Evolutionary conservation across 2,329 filamentous ascomycete species (phyloP), one percentile per base, ranked within the genome.

Genomic region (Dactylellina parvicollis): DNA sequence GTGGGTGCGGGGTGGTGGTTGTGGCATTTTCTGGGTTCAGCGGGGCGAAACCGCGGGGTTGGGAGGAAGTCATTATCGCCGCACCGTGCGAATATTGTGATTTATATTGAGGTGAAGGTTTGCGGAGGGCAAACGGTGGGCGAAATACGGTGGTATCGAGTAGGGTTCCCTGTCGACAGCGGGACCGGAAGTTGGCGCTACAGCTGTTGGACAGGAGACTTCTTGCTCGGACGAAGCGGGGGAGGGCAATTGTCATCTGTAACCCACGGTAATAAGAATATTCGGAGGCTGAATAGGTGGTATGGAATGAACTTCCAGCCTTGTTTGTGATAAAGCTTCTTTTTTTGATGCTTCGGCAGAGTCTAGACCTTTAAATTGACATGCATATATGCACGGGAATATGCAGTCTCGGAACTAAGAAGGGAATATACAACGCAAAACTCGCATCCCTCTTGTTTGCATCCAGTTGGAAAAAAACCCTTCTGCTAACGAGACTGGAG

Each of bases 31-130:
- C 40, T 4, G 75, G 74, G 54, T 81, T 83, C 52, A 90, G 79
- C 9, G 88, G 87, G 44, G 86, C 85, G 77, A 90, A 90, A 30
- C 83, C 83, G 18, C 59, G 67, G 12, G 67, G 59, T 18, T 18
- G 32, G 9, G 36, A 16, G 4, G 42, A 26, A 16, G 44, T 47
- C 42, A 56, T 71, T 28, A 9, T 36, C 10, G 4, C 16, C 12
- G 4, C 16, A 38, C 12, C n/a, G n/a, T n/a, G 16, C 12, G 16
- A 7, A 14, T 5, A 14, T 32, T 5, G 12, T 12, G 12, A 32
- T 38, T 38, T 38, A 38, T 38, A n/a, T 3, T 14, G 4, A 9
- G 12, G 34, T 14, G 10, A n/a, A 14, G 12, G 34, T 38, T 5
- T 38, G n/a, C 4, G 4, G 12, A 38, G 12, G 3, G 16, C 12